Conservation (phyloP, 164 flowering plant species). For the Aristolochia contorta region DNA sequence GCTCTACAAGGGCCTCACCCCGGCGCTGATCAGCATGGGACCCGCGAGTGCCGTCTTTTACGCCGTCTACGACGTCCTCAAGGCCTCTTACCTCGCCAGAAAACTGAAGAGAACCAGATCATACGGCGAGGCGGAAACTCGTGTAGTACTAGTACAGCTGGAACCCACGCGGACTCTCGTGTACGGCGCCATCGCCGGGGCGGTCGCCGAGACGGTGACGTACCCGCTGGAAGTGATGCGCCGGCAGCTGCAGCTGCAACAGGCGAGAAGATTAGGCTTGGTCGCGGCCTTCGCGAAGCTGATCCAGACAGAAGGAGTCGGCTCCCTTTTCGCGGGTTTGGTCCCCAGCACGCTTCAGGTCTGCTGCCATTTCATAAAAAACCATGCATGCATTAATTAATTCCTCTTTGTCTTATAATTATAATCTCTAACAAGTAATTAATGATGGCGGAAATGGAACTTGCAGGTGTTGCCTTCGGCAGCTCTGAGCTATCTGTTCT, state of each 20-base stretch:
- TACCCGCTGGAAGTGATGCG: conserved; percentile 15
- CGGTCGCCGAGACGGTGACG: conserved; percentile 11
- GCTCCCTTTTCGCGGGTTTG: conserved; percentile 12
- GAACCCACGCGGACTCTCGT: conserved; percentile 6
- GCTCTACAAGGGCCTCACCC: conserved; percentile 16
- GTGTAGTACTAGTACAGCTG: too few relatives aligned
- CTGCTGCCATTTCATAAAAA: too few relatives aligned
- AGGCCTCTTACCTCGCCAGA: conserved; percentile 8
- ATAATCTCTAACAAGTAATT: too few relatives aligned
- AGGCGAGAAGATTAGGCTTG: conserved; percentile 2
- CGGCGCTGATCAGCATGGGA: conserved; percentile 14
- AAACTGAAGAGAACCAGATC: not conserved
- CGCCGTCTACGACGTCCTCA: conserved; percentile 11
- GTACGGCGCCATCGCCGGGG: conserved; percentile 13
- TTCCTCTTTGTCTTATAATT: too few relatives aligned
- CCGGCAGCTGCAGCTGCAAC: conserved; percentile 14
- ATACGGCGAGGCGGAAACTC: not conserved
- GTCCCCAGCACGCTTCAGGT: conserved; percentile 15
- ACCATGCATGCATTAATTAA: too few relatives aligned
- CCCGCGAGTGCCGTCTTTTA: conserved; percentile 12
- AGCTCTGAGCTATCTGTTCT: conserved; percentile 11
- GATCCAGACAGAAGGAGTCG: conserved; percentile 10
- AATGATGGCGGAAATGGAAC: not conserved
- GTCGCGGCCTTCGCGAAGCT: conserved; percentile 4
- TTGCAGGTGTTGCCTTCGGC: conserved; percentile 15